Evolutionary conservation across 148 eudicot genomes (phyloP).

Genomic region (Camellia sinensis): DNA sequence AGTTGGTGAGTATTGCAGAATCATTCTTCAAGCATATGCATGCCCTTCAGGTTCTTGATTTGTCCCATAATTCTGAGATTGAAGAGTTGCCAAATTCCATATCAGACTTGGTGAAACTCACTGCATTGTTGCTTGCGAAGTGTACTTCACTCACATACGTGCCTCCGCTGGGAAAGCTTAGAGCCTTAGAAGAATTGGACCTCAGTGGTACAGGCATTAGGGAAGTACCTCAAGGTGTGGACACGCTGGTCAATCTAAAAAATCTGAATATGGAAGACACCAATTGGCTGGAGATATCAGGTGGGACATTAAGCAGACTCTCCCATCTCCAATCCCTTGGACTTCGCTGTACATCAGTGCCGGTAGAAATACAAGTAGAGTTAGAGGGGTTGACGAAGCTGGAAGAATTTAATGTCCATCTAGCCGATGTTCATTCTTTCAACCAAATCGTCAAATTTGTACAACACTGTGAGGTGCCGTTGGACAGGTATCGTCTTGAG

Average conservation of each 20-base stretch:
- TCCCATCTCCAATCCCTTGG: conserved; percentile 6
- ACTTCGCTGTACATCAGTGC: not conserved
- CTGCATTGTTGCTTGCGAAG: not conserved
- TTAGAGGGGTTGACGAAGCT: not conserved
- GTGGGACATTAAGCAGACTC: conserved; percentile 2
- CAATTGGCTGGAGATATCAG: not conserved
- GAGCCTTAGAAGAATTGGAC: not conserved
- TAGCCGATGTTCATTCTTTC: not conserved
- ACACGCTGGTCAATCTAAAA: conserved; percentile 7
- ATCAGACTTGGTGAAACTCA: conserved; percentile 9
- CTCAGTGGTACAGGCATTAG: not conserved
- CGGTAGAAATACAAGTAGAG: not conserved
- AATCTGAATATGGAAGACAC: not conserved
- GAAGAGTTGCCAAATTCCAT: not conserved
- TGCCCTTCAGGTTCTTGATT: conserved; percentile 25
- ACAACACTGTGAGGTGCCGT: not conserved
- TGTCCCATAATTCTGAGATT: conserved; percentile 8
- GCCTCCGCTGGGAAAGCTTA: conserved; percentile 8
- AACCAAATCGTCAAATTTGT: not conserved
- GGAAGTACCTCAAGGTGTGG: conserved; percentile 9
- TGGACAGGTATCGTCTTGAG: too few species aligned
- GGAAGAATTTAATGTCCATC: conserved; percentile 9
- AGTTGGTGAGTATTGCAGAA: not conserved
- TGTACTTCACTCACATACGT: not conserved
- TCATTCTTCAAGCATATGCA: conserved; percentile 13